Conservation (phyloP, 2,329 filamentous ascomycete species). For the Aureobasidium sp. region DNA sequence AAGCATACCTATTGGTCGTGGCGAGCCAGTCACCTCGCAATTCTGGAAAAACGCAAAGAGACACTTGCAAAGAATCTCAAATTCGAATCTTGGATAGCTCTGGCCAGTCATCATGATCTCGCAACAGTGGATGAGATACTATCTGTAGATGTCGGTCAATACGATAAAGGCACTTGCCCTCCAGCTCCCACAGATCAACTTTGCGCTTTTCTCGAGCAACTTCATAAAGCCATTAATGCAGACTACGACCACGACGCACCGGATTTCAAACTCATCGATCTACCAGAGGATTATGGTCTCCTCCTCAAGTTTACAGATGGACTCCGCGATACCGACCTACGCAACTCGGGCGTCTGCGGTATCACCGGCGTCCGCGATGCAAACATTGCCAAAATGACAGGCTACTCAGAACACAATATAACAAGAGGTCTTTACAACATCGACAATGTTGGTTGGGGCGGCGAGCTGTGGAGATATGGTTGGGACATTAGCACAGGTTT, state of each 20-base stretch:
- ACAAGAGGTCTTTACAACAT: background rate
- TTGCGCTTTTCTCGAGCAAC: background rate
- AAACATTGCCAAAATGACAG: background rate
- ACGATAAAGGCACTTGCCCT: background rate
- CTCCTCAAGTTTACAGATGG: background rate
- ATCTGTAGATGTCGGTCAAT: background rate
- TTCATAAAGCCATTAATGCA: background rate
- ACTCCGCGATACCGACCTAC: background rate
- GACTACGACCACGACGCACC: background rate
- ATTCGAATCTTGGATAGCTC: background rate
- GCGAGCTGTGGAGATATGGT: background rate
- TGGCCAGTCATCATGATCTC: background rate
- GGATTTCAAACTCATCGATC: background rate
- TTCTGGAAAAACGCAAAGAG: too few relatives aligned
- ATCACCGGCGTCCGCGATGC: background rate
- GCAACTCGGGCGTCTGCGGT: background rate
- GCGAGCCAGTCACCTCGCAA: too few relatives aligned
- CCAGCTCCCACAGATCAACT: background rate
- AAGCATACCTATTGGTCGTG: background rate
- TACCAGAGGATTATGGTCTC: background rate
- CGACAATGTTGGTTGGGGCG: background rate
- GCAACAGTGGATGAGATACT: background rate
- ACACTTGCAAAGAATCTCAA: too few relatives aligned
- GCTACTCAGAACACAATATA: background rate
- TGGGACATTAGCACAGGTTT: background rate